These are phyloP conservation scores for Fonsecaea nubica DNA, from an alignment of 2,329 filamentous ascomycete genomes.

Conservation along the genomic window DNA sequence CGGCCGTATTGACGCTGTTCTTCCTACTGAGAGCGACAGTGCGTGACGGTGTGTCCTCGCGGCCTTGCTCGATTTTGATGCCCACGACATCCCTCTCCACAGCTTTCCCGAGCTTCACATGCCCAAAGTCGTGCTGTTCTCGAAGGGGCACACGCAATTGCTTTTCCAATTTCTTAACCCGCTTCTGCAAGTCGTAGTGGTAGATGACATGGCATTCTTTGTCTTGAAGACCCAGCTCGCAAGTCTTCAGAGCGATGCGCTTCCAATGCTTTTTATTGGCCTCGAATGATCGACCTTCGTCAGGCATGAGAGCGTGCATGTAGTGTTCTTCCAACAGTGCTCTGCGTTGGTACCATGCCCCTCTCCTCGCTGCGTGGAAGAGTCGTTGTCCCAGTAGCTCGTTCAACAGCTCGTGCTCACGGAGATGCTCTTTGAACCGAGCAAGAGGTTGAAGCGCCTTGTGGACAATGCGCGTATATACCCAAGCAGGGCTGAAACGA, in stretches of 20 bases:
- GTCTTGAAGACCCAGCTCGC: constrained; percentile 85
- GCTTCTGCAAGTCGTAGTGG: constrained; percentile 93
- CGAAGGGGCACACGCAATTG: constrained; percentile 80
- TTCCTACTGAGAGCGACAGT: constrained; percentile 31
- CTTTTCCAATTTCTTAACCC: constrained; percentile 88
- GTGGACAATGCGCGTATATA: constrained; percentile 91
- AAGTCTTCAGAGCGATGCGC: constrained; percentile 75
- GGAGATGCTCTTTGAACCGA: constrained; percentile 77
- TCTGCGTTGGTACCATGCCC: constrained; percentile 94
- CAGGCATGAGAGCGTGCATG: constrained; percentile 70
- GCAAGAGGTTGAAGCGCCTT: constrained; percentile 82
- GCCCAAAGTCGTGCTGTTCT: constrained; percentile 89
- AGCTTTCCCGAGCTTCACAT: constrained; percentile 78
- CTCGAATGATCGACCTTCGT: constrained; percentile 58
- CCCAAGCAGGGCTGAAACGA: constrained; percentile 87
- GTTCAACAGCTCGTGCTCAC: constrained; percentile 74
- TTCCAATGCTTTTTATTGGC: constrained; percentile 83
- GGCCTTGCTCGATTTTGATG: constrained; percentile 72
- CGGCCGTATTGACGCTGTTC: constrained; percentile 26
- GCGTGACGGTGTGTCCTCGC: constrained; percentile 47
- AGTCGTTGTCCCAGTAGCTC: constrained; percentile 80
- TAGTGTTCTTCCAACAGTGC: constrained; percentile 95
- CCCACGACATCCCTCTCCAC: constrained; percentile 77
- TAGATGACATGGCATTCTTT: constrained; percentile 88
- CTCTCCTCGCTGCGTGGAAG: constrained; percentile 83